Percentiles rank a stretch among this genome's conserved stretches.
Conservation (phyloP, 2,329 filamentous ascomycete species). For the Ambrosiella xylebori region DNA sequence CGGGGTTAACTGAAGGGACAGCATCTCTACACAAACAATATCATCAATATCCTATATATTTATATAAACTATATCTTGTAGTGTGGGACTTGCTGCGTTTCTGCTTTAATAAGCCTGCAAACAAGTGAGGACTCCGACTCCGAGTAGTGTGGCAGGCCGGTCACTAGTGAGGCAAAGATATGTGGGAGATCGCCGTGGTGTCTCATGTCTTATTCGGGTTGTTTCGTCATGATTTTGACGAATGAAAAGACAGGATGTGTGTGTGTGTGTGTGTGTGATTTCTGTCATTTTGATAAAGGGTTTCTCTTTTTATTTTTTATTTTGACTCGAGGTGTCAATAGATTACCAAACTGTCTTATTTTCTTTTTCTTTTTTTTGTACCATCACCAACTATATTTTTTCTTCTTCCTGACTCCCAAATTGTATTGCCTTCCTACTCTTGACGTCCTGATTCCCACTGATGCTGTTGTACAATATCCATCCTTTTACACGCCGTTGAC, state of each 20-base stretch:
- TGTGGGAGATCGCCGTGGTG: not conserved
- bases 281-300: not conserved
- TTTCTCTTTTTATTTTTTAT: not conserved
- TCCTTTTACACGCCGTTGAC: not conserved
- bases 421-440: not conserved
- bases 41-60: too few species aligned
- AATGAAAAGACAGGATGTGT: not conserved
- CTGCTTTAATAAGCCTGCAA: too few species aligned
- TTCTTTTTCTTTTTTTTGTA: not conserved
- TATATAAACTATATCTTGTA: too few species aligned
- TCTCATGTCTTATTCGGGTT: not conserved
- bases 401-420: not conserved
- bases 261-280: not conserved
- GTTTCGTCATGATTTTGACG: not conserved
- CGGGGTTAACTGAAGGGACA: not conserved
- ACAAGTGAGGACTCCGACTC: too few species aligned
- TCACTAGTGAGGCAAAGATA: too few species aligned
- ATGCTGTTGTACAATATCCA: not conserved
- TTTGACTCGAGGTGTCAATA: not conserved
- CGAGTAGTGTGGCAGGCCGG: too few species aligned
- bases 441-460: not conserved
- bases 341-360: not conserved
- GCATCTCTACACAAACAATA: too few species aligned
- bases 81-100: too few species aligned
- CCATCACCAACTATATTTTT: slow-evolving; percentile 1